These are phyloP conservation scores for Boletus rex-veris DNA, from an alignment of 768 basidiomycete genomes.

Conservation along the genomic window DNA sequence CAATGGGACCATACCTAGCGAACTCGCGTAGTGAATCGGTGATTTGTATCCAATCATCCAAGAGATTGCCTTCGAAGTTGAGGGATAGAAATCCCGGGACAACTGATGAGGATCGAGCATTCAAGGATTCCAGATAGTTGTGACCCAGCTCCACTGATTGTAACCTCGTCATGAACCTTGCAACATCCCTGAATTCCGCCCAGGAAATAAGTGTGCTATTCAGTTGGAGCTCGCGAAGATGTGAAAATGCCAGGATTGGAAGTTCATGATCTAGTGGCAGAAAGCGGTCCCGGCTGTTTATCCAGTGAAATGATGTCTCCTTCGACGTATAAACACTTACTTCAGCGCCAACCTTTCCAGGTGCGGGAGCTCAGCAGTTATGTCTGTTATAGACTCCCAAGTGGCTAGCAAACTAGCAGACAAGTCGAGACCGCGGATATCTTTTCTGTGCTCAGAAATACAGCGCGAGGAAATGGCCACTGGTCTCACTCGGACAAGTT, in stretches of 20 bases:
- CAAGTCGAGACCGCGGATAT: conserved; percentile 76
- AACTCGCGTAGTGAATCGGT: conserved; percentile 43
- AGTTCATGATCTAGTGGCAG: conserved; percentile 33
- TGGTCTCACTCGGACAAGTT: conserved; percentile 64
- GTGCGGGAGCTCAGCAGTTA: conserved; percentile 55
- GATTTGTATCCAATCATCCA: conserved; percentile 53
- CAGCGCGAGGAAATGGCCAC: conserved; percentile 5
- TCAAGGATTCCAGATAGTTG: conserved; percentile 50
- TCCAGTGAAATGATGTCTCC: conserved; percentile 13
- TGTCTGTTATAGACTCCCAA: conserved; percentile 68
- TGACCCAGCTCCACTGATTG: conserved; percentile 65
- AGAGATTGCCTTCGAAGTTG: conserved; percentile 70
- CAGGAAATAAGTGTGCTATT: conserved; percentile 73
- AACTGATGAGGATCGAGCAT: conserved; percentile 6
- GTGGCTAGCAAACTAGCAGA: conserved; percentile 67
- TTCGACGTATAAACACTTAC: conserved; percentile 46
- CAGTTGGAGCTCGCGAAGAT: conserved; percentile 64
- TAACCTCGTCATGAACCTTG: conserved; percentile 51
- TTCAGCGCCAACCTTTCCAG: conserved; percentile 73
- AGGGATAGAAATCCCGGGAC: conserved; percentile 42
- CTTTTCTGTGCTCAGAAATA: conserved; percentile 38
- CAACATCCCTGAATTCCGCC: conserved; percentile 56
- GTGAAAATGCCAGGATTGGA: conserved; percentile 43
- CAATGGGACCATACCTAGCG: conserved; percentile 37
- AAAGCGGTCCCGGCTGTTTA: conserved; percentile 66